These are phyloP conservation scores for Oryza rufipogon DNA, from an alignment of 176 grass and related monocot species.

Conservation along the genomic window DNA sequence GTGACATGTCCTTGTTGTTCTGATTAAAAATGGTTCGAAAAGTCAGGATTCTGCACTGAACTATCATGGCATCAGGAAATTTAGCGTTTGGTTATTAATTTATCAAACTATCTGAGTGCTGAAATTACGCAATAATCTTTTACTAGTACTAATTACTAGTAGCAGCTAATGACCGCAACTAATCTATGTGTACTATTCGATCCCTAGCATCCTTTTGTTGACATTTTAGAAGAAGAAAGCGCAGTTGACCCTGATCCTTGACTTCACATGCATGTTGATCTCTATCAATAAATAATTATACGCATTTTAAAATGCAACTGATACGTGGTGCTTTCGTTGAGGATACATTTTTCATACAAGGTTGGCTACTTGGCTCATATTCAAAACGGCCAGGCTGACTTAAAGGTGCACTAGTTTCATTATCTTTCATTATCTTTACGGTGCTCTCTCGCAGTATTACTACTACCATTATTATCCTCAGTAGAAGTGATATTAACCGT, in stretches of 20 bases:
- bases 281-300: not conserved
- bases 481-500: too few species aligned
- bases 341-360: not conserved
- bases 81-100: not conserved
- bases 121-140: not conserved
- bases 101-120: too few species aligned
- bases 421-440: too few species aligned
- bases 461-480: too few species aligned
- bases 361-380: too few species aligned
- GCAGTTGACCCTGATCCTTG: slow-evolving; percentile 10
- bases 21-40: not conserved
- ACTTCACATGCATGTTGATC: not conserved
- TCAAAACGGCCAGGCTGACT: not conserved
- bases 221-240: not conserved
- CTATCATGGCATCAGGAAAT: not conserved
- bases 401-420: too few species aligned
- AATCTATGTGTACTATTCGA: too few species aligned
- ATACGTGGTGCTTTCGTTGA: not conserved
- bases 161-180: too few species aligned
- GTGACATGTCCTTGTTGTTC: not conserved
- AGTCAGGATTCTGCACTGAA: not conserved
- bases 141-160: too few species aligned
- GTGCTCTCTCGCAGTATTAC: too few species aligned
- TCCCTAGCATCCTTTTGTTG: too few species aligned
- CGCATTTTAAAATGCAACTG: not conserved